phyloP scores from a whole-genome alignment of 176 grass and related monocot species.

The Eleusine indica region DNA sequence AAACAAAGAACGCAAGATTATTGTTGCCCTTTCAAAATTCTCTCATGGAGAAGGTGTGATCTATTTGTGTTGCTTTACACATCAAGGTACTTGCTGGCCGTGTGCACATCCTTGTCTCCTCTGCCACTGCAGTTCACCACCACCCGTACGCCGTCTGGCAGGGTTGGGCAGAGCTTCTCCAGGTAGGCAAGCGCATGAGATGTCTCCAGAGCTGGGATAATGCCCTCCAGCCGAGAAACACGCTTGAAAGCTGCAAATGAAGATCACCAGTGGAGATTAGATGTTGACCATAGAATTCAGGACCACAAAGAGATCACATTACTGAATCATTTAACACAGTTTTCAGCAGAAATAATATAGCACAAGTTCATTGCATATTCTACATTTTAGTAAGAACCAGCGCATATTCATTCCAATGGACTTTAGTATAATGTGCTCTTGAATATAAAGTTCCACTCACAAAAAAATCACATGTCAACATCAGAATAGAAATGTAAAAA shows the following conservation, averaged over 20 bases:
- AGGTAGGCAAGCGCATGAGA: constrained; percentile 88
- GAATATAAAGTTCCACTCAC: neutral
- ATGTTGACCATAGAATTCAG: neutral
- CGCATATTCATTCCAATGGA: too few species aligned
- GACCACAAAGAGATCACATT: neutral
- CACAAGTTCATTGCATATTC: neutral
- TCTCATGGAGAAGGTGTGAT: constrained; percentile 19
- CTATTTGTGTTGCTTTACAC: constrained; percentile 39
- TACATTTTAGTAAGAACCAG: neutral
- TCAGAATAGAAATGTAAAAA: too few species aligned
- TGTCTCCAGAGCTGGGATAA: constrained; percentile 95
- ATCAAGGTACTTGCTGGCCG: constrained; percentile 86
- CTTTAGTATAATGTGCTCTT: neutral
- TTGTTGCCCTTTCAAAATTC: constrained; percentile 31
- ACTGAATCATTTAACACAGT: neutral
- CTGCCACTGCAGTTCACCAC: constrained; percentile 88
- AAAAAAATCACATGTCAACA: neutral
- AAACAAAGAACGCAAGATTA: constrained; percentile 28
- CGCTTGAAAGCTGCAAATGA: constrained; percentile 80
- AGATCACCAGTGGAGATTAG: constrained; percentile 9
- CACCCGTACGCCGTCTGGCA: constrained; percentile 66
- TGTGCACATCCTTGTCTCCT: constrained; percentile 98
- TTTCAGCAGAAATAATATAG: neutral
- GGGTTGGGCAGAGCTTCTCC: constrained; percentile 83
- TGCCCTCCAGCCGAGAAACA: constrained; percentile 86